Evolutionary conservation across 2,329 filamentous ascomycete genomes (phyloP).

Genomic region (Colletotrichum neosansevieriae): DNA sequence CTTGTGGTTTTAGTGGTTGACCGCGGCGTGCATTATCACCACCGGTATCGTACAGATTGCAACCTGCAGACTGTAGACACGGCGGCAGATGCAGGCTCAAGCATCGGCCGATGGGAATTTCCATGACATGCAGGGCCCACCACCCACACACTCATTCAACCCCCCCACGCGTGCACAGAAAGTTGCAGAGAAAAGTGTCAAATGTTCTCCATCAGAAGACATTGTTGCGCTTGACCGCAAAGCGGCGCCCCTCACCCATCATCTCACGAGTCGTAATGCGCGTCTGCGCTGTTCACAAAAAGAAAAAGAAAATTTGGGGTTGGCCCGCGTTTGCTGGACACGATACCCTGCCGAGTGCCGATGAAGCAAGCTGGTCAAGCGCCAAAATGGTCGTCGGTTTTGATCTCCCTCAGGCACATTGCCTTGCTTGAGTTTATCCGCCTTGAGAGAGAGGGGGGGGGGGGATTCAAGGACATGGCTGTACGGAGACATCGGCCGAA

Average conservation of each 20-base stretch:
- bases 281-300: background rate
- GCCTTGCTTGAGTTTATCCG: conserved; percentile 2
- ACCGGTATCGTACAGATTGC: conserved; percentile 16
- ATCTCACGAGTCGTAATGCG: conserved; percentile 16
- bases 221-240: no score
- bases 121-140: background rate
- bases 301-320: background rate
- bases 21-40: conserved; percentile 4
- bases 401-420: conserved; percentile 24
- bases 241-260: background rate
- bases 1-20: background rate
- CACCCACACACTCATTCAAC: background rate
- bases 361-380: conserved; percentile 33
- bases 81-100: conserved; percentile 15
- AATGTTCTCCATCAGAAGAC: background rate
- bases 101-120: background rate
- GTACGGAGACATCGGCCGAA: conserved; percentile 16
- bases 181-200: no score
- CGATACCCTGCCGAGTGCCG: conserved; percentile 29
- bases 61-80: conserved; percentile 8
- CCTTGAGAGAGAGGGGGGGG: background rate
- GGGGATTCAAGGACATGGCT: conserved; percentile 25
- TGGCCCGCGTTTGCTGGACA: conserved; percentile 6
- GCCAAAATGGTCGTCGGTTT: conserved; percentile 6
- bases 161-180: background rate